phyloP scores from a whole-genome alignment of 2,329 filamentous ascomycete genomes.

The Penicillium sp. region DNA sequence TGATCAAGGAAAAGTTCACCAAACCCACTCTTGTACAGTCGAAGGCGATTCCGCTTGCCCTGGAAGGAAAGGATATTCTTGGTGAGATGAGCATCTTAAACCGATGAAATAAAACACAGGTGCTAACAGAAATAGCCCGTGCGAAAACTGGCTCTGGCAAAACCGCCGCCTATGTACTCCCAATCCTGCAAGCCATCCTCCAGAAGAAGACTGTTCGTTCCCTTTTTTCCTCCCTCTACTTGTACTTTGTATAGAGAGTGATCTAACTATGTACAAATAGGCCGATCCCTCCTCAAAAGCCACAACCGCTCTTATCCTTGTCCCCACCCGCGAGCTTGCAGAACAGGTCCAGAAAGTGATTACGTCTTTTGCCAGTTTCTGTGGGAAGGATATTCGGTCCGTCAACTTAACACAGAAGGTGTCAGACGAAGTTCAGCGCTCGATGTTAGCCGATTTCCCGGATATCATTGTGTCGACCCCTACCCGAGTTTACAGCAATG shows the following conservation, averaged over 20 bases:
- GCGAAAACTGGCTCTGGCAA: conserved; percentile 96
- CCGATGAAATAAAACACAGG: not conserved
- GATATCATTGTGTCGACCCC: conserved; percentile 92
- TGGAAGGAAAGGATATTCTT: conserved; percentile 85
- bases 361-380: conserved; percentile 74
- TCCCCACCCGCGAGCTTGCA: conserved; percentile 91
- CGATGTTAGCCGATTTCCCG: conserved; percentile 78
- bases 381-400: conserved; percentile 75
- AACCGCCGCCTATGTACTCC: conserved; percentile 91
- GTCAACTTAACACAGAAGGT: conserved; percentile 90
- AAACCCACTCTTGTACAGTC: conserved; percentile 86
- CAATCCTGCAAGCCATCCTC: conserved; percentile 79
- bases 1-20: conserved; percentile 79
- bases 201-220: conserved; percentile 66
- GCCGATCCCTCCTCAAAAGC: conserved; percentile 40
- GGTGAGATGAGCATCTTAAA: conserved; percentile 36
- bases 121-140: conserved; percentile 57
- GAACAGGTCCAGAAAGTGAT: conserved; percentile 83
- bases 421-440: conserved; percentile 81
- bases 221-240: not conserved
- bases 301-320: conserved; percentile 80
- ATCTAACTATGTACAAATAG: conserved; percentile 18
- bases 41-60: conserved; percentile 79
- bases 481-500: conserved; percentile 73
- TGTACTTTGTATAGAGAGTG: not conserved